Conservation (phyloP, 2,329 filamentous ascomycete species). For the Mycosphaerella sp. region DNA sequence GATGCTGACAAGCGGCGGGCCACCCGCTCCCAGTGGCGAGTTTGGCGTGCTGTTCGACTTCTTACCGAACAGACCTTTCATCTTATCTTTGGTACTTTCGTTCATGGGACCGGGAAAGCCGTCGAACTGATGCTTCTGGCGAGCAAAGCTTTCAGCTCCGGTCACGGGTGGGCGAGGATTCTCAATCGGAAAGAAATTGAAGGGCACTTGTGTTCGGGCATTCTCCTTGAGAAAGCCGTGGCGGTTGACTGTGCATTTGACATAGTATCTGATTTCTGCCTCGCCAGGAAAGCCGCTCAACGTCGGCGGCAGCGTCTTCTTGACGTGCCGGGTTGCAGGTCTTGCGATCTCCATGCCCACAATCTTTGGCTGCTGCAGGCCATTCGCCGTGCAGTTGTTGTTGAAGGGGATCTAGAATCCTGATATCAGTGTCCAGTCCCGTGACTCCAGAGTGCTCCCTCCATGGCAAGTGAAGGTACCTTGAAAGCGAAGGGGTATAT, state of each 20-base stretch:
- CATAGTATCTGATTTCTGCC: conserved; percentile 87
- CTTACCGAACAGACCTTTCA: conserved; percentile 54
- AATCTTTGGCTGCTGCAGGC: conserved; percentile 38
- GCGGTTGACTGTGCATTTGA: conserved; percentile 92
- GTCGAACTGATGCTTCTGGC: conserved; percentile 60
- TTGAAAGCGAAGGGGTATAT: conserved; percentile 75
- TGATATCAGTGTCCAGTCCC: background rate
- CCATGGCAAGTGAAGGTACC: conserved; percentile 38
- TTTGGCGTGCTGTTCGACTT: conserved; percentile 18
- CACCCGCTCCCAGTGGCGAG: conserved; percentile 25
- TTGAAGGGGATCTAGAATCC: conserved; percentile 55
- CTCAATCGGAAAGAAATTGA: conserved; percentile 91
- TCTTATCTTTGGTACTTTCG: conserved; percentile 41
- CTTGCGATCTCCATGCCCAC: conserved; percentile 43
- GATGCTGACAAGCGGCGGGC: conserved; percentile 58
- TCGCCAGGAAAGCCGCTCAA: conserved; percentile 78
- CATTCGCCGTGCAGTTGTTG: conserved; percentile 56
- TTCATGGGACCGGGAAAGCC: conserved; percentile 17
- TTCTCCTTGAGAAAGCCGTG: conserved; percentile 88
- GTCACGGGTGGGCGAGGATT: conserved; percentile 64
- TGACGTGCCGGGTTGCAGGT: conserved; percentile 60
- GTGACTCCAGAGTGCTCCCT: background rate
- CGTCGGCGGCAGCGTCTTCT: conserved; percentile 80
- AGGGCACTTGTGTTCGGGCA: conserved; percentile 56
- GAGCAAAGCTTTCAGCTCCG: conserved; percentile 75